A percentile compares a stretch with the other conserved stretches of the same genome.
Evolutionary conservation across 176 grass and related monocot genomes (phyloP).

Genomic region (Lolium multiflorum): DNA sequence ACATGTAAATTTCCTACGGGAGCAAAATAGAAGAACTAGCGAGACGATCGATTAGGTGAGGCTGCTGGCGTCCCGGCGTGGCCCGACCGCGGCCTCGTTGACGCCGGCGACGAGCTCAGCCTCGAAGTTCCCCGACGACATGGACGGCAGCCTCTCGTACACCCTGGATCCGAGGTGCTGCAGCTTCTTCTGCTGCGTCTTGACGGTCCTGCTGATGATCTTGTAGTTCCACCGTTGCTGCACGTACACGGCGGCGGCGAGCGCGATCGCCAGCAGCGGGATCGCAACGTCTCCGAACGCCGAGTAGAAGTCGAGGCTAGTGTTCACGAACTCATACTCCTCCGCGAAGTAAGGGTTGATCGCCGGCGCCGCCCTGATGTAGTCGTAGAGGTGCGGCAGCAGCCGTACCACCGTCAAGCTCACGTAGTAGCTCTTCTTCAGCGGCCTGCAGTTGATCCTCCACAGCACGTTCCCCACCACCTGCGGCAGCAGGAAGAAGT

Average conservation of each 20-base stretch:
- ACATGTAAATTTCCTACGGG: slow-evolving; percentile 7
- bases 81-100: slow-evolving; percentile 42
- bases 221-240: slow-evolving; percentile 94
- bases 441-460: slow-evolving; percentile 77
- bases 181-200: slow-evolving; percentile 84
- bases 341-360: slow-evolving; percentile 91
- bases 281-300: slow-evolving; percentile 83
- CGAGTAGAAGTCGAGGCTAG: slow-evolving; percentile 90
- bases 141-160: slow-evolving; percentile 86
- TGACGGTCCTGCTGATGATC: slow-evolving; percentile 74
- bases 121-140: slow-evolving; percentile 74
- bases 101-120: slow-evolving; percentile 78
- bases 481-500: slow-evolving; percentile 88
- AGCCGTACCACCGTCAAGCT: slow-evolving; percentile 77
- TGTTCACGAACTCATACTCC: slow-evolving; percentile 92
- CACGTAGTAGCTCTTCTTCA: slow-evolving; percentile 78
- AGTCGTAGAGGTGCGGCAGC: slow-evolving; percentile 92
- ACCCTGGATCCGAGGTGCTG: slow-evolving; percentile 80
- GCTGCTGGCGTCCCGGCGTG: slow-evolving; percentile 43
- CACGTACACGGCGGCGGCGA: slow-evolving; percentile 64
- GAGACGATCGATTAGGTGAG: slow-evolving; percentile 14
- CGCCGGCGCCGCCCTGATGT: slow-evolving; percentile 65
- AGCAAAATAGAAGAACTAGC: background rate
- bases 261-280: slow-evolving; percentile 60
- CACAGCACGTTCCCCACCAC: slow-evolving; percentile 81